phyloP scores from a whole-genome alignment of 2,329 filamentous ascomycete species.

The Colletotrichum camelliae region DNA sequence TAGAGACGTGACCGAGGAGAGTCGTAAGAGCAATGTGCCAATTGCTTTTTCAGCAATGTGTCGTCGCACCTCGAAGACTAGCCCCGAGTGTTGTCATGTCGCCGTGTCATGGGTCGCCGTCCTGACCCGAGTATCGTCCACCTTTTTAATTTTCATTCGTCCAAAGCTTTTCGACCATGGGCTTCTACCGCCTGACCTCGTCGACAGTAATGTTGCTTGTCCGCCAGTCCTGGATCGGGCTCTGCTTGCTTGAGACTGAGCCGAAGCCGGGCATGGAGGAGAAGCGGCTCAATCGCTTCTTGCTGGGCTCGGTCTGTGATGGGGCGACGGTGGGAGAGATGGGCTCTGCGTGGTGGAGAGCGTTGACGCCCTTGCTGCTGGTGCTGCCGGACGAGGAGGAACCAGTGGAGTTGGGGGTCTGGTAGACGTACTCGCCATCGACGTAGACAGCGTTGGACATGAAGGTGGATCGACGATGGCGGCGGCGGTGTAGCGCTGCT shows the following conservation, averaged over 20 bases:
- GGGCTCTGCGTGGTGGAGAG: slow-evolving; percentile 40
- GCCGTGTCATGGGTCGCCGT: slow-evolving; percentile 10
- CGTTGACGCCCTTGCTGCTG: slow-evolving; percentile 37
- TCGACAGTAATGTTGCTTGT: slow-evolving; percentile 33
- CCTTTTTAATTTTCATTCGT: not conserved
- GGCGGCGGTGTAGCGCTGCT: slow-evolving; percentile 94
- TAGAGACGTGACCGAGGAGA: slow-evolving; percentile 2
- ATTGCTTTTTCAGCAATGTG: slow-evolving; percentile 3
- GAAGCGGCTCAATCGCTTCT: slow-evolving; percentile 60
- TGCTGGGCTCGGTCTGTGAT: slow-evolving; percentile 33
- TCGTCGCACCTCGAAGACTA: slow-evolving; percentile 16
- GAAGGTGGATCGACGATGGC: slow-evolving; percentile 85
- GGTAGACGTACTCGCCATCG: slow-evolving; percentile 93
- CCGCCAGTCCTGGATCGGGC: slow-evolving; percentile 45
- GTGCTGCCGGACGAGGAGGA: slow-evolving; percentile 54
- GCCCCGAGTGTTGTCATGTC: slow-evolving; percentile 14
- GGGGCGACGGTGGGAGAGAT: slow-evolving; percentile 26
- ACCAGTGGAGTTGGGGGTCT: slow-evolving; percentile 64
- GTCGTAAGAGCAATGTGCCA: slow-evolving; percentile 17
- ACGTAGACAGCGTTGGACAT: slow-evolving; percentile 90
- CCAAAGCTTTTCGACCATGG: not conserved
- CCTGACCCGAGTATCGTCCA: not conserved
- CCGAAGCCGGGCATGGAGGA: slow-evolving; percentile 63
- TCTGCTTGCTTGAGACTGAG: slow-evolving; percentile 39
- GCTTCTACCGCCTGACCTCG: slow-evolving; percentile 18